Percentiles rank a stretch among this genome's conserved stretches.
Conservation (phyloP, 73 alveolate species). For the Loxodes magnus region DNA sequence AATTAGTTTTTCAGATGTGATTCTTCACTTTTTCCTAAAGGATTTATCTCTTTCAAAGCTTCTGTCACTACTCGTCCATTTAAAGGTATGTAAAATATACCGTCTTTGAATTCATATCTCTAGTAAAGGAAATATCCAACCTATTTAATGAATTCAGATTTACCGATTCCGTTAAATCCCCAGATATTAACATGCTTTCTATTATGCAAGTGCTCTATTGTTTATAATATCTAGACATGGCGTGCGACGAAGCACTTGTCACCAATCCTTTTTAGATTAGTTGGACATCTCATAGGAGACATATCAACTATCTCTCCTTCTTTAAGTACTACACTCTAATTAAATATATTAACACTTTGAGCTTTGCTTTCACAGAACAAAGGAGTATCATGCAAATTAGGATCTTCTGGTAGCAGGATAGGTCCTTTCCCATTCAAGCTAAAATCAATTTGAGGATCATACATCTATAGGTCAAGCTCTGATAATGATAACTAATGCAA, state of each 20-base stretch:
- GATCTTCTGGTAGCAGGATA: neutral
- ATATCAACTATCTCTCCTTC: neutral
- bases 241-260: neutral
- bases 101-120: neutral
- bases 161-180: constrained; percentile 3
- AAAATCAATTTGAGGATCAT: too few species aligned
- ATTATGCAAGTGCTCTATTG: neutral
- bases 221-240: neutral
- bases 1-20: neutral
- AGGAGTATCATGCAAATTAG: neutral
- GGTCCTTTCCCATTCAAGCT: constrained; percentile 6
- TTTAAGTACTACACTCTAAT: too few species aligned
- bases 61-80: too few species aligned
- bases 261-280: neutral
- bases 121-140: neutral
- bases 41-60: too few species aligned
- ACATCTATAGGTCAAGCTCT: neutral
- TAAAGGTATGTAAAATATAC: too few species aligned
- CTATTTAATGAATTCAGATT: constrained; percentile 3
- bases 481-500: neutral
- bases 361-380: neutral
- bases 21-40: too few species aligned
- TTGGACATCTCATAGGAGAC: constrained; percentile 4
- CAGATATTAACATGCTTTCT: neutral
- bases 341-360: too few species aligned